Base-by-base conservation (phyloP, 495 filamentous ascomycete species). In the Xylaria castorea region DNA sequence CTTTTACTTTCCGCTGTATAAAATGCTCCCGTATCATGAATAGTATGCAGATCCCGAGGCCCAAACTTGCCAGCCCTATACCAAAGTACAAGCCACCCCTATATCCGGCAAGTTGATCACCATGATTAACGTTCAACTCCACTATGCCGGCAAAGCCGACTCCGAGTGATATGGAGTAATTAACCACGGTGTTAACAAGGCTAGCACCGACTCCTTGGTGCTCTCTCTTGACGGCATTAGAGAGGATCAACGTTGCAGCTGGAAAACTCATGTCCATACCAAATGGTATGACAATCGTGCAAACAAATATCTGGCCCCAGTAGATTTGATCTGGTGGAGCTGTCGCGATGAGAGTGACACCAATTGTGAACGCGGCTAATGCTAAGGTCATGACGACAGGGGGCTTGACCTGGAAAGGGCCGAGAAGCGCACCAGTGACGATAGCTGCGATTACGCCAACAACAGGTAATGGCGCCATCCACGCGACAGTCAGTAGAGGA, bases 301-400 rank as follows among this genome's bases (percentile, higher is more conserved):
- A 78, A 20, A 91, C 82, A 71, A 92, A 92, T 1, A 83, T 83
- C 72, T 89, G 87, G 0, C 80, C 83, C 91, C 90, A 92, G 78
- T 92, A 90, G 3, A 75, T 86, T 74, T 89, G 84, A 20, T 80
- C 40, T 0, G 86, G 78, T 0, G 86, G 86, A 1, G 80, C 79
- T 6, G 83, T 87, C 22, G 85, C 86, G 16, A 87, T 75, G 20
- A 90, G 75, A 12, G 83, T 76, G 38, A 78, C 76, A 16, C 86
- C 86, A 9, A 79, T 75, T 14, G 79, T 82, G 70, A 90, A 90
- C 3, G 80, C 81, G 5, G 75, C 64, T 81, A 89, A 85, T 34
- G 87, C 81, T n/a, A 81, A 76, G 50, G 85, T 72, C 84, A 90
- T 87, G 34, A 89, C 81, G 55, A 82, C 76, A 32, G 81, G 78